Percentiles rank a stretch among this genome's conserved stretches.
Evolutionary conservation across 495 filamentous ascomycete species (phyloP).

Genomic region (Neurospora intermedia): DNA sequence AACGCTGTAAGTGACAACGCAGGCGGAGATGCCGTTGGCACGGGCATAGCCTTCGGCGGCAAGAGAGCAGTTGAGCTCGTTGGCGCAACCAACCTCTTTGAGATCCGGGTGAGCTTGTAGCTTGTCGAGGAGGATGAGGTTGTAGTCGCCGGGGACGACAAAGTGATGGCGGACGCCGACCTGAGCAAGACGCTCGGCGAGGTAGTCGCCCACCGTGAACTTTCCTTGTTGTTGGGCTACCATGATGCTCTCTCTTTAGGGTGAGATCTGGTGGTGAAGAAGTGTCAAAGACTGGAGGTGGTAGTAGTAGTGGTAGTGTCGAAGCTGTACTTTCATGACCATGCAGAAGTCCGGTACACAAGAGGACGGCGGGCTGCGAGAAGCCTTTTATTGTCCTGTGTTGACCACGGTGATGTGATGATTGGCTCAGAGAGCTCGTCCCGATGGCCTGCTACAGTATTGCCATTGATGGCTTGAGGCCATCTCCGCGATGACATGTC

Average conservation of each 20-base stretch:
- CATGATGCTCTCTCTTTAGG: not conserved
- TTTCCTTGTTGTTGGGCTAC: not conserved
- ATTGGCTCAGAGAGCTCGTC: not conserved
- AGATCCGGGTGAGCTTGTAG: slow-evolving; percentile 49
- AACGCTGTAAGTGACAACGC: slow-evolving; percentile 68
- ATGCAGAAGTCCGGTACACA: not conserved
- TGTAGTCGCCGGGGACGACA: slow-evolving; percentile 63
- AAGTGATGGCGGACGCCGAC: slow-evolving; percentile 54
- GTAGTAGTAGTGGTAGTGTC: not conserved
- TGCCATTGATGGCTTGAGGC: not conserved
- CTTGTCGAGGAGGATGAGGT: slow-evolving; percentile 54
- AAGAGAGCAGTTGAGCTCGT: slow-evolving; percentile 68
- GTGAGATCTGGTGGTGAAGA: not conserved
- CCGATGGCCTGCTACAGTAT: not conserved
- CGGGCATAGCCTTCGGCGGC: slow-evolving; percentile 69
- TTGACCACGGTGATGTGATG: not conserved
- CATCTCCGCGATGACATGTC: not conserved
- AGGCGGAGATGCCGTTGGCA: slow-evolving; percentile 55
- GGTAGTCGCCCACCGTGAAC: slow-evolving; percentile 41
- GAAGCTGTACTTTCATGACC: not conserved
- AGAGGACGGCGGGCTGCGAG: not conserved
- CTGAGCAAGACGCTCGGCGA: slow-evolving; percentile 58
- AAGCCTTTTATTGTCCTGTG: not conserved
- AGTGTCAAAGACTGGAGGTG: not conserved
- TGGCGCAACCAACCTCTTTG: slow-evolving; percentile 55